Percentiles rank a stretch among this genome's conserved stretches.
These are phyloP conservation scores for Imleria badia DNA, from an alignment of 768 basidiomycete species.

Conservation along the genomic window DNA sequence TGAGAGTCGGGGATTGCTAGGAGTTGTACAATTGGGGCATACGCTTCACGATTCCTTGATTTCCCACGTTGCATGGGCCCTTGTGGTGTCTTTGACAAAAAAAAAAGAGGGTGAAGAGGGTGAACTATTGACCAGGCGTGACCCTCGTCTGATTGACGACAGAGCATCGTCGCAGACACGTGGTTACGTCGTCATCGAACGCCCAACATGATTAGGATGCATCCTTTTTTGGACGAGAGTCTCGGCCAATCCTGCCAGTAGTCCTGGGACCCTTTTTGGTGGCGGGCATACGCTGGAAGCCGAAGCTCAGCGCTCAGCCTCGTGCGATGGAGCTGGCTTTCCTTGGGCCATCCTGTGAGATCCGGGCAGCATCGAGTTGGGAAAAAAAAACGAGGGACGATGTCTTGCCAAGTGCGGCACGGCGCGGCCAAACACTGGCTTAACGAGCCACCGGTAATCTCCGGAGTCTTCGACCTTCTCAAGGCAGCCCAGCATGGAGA, in stretches of 20 bases:
- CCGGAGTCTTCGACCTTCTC: neutral
- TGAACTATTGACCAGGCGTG: conserved; percentile 1
- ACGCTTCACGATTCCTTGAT: neutral
- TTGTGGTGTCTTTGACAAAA: neutral
- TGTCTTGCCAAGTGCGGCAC: no score
- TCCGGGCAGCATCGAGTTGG: conserved; percentile 1
- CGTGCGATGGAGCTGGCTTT: conserved; percentile 17
- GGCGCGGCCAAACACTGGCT: no score
- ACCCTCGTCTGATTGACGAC: conserved; percentile 2
- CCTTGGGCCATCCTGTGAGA: conserved; percentile 1
- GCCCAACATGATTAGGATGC: neutral
- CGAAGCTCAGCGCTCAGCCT: neutral
- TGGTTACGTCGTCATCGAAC: neutral
- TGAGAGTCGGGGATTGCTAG: conserved; percentile 4
- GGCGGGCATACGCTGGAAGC: conserved; percentile 1
- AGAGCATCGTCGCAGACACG: neutral
- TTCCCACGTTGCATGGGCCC: conserved; percentile 19
- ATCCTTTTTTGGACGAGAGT: neutral
- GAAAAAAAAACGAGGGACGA: neutral
- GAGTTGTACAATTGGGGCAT: conserved; percentile 1
- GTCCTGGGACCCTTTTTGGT: neutral
- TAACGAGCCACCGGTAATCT: conserved; percentile 1
- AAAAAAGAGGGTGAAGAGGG: neutral
- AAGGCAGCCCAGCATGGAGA: neutral
- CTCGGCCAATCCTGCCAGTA: no score